These are phyloP conservation scores for Exophiala dermatitidis DNA, from an alignment of 2,329 filamentous ascomycete species.

Conservation along the genomic window DNA sequence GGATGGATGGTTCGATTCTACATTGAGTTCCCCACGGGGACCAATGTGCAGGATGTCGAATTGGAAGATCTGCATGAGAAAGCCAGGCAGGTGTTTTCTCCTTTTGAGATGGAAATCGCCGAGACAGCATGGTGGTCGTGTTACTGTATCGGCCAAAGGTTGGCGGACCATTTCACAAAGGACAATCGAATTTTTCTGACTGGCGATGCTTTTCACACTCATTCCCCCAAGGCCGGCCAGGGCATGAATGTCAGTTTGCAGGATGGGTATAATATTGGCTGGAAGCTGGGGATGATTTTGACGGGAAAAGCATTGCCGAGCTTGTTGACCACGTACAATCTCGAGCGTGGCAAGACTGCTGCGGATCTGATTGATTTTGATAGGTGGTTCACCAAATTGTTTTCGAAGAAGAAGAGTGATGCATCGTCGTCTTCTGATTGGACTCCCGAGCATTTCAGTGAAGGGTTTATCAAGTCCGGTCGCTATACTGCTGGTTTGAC, in stretches of 20 bases:
- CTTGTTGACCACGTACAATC: slow-evolving; percentile 48
- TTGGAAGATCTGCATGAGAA: slow-evolving; percentile 48
- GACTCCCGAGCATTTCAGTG: slow-evolving; percentile 46
- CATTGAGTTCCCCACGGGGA: slow-evolving; percentile 50
- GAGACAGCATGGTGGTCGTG: slow-evolving; percentile 62
- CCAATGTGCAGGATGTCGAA: slow-evolving; percentile 46
- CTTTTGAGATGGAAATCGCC: slow-evolving; percentile 49
- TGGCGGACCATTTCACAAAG: slow-evolving; percentile 63
- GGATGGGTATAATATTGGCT: slow-evolving; percentile 55
- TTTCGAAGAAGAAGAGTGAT: slow-evolving; percentile 39
- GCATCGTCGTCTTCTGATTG: slow-evolving; percentile 19
- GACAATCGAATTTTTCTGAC: slow-evolving; percentile 60
- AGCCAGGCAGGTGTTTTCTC: slow-evolving; percentile 48
- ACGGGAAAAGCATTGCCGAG: slow-evolving; percentile 38
- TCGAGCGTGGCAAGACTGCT: slow-evolving; percentile 48
- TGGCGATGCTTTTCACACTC: slow-evolving; percentile 62
- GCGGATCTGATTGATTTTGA: slow-evolving; percentile 57
- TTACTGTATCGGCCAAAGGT: slow-evolving; percentile 63
- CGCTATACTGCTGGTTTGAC: slow-evolving; percentile 56
- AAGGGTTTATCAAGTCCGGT: slow-evolving; percentile 52
- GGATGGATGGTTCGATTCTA: slow-evolving; percentile 56
- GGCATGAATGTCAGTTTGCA: slow-evolving; percentile 50
- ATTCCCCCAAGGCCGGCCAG: slow-evolving; percentile 65
- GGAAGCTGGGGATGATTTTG: slow-evolving; percentile 50
- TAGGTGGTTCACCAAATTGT: slow-evolving; percentile 47